Evolutionary conservation across 257 asterid species (phyloP).

Genomic region (Solanum piurae): DNA sequence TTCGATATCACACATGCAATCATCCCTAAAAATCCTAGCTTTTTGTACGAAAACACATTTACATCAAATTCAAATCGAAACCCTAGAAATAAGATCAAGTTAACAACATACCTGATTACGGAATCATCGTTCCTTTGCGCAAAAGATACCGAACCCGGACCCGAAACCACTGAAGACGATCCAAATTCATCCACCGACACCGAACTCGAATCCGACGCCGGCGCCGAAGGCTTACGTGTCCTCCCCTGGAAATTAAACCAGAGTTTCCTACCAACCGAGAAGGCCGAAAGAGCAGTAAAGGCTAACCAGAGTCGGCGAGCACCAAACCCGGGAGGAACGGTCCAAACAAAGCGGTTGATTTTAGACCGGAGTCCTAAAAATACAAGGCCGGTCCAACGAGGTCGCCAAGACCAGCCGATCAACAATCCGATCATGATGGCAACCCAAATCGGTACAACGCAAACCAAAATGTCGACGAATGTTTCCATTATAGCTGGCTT

Average conservation of each 20-base stretch:
- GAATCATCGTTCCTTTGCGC: not conserved
- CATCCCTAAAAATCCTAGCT: not conserved
- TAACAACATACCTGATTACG: conserved; percentile 26
- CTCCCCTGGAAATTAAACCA: conserved; percentile 53
- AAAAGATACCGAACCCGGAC: not conserved
- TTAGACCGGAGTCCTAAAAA: conserved; percentile 78
- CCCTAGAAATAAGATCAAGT: not conserved
- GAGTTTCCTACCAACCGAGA: conserved; percentile 66
- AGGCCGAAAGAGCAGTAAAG: conserved; percentile 83
- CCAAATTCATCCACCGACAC: conserved; percentile 18
- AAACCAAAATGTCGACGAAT: conserved; percentile 81
- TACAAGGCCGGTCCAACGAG: conserved; percentile 79
- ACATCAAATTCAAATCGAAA: not conserved
- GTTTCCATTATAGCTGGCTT: conserved; percentile 60
- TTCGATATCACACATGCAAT: not conserved
- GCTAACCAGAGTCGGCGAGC: conserved; percentile 89
- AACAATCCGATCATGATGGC: conserved; percentile 88
- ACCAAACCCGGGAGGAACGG: conserved; percentile 89
- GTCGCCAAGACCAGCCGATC: conserved; percentile 98
- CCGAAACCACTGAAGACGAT: not conserved
- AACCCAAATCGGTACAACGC: conserved; percentile 92
- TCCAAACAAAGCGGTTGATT: conserved; percentile 60
- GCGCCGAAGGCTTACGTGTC: conserved; percentile 20
- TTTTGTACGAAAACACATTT: not conserved
- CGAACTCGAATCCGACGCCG: not conserved